These are phyloP conservation scores for Elsinoe batatas DNA, from an alignment of 2,329 filamentous ascomycete species.

Conservation along the genomic window DNA sequence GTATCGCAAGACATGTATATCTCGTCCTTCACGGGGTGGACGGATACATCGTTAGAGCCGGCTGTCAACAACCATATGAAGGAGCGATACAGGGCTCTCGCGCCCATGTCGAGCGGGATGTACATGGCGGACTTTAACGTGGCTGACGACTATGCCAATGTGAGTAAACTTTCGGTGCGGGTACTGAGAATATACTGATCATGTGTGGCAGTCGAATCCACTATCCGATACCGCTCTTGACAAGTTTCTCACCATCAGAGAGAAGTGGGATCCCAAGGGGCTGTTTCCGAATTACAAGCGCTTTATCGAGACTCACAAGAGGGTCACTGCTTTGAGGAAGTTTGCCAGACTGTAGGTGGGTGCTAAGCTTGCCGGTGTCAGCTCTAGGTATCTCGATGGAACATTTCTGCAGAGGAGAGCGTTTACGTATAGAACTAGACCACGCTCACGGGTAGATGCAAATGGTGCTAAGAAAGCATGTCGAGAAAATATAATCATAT, in stretches of 20 bases:
- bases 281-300: not conserved
- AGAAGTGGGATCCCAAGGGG: not conserved
- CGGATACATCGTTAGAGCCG: not conserved
- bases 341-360: not conserved
- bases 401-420: too few relatives aligned
- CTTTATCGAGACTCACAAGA: not conserved
- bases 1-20: not conserved
- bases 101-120: not conserved
- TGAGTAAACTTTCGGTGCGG: not conserved
- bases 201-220: not conserved
- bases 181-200: not conserved
- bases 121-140: not conserved
- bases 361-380: too few relatives aligned
- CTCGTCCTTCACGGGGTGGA: not conserved
- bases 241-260: not conserved
- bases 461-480: too few relatives aligned
- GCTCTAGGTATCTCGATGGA: too few relatives aligned
- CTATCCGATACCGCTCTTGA: not conserved
- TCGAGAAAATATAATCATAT: too few relatives aligned
- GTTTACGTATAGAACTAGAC: too few relatives aligned
- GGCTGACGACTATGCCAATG: not conserved
- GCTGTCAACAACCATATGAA: not conserved
- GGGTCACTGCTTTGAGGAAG: not conserved
- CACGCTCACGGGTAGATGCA: too few relatives aligned
- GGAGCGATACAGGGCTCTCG: not conserved